Evolutionary conservation across 768 basidiomycete species (phyloP), one percentile per base, ranked within the genome.

Genomic region (Lentinula lateritia): DNA sequence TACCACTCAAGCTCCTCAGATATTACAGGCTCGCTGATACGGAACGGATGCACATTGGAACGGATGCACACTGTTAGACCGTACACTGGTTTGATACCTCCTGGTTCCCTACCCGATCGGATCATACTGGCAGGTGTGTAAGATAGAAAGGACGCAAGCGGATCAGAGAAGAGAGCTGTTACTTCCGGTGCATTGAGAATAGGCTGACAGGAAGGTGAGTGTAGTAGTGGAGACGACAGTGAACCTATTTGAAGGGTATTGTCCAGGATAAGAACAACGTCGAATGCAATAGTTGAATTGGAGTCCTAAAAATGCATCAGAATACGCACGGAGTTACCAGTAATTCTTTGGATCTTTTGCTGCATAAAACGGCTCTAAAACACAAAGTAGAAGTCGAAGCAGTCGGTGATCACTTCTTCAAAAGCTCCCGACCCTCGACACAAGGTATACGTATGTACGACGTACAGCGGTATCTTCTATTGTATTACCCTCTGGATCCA

Each of bases 61-160:
- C 3, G 28, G 28, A 82, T 89, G 64, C 70, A 95, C 92, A 93
- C 86, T 34, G 93, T 96, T 8, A 96, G 73, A 7, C 93, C 93
- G 65, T 86, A 92, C 0, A 95, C 84, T n/a, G 93, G 93, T 67
- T 93, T 95, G 13, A 92, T 83, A 0, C 93, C 93, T 13, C 87
- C 86, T 2, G 81, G 85, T 70, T 96, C 93, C 45, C 93, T 77
- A 0, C 94, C 94, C 45, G 84, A 86, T 0, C 41, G 55, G 0
- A 43, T 32, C 20, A 56, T 56, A 34, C 55, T 56, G 3, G 55
- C 55, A 1, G 88, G 85, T 0, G 76, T 79, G 0, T 83, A 80
- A 48, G 78, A 78, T 16, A 95, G 78, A 71, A 95, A 92, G 1
- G 89, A 83, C 16, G 74, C 69, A 12, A 96, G 81, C 0, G 94